Conservation (phyloP, 78 protist genomes). For the Monosiga brevicollis region DNA sequence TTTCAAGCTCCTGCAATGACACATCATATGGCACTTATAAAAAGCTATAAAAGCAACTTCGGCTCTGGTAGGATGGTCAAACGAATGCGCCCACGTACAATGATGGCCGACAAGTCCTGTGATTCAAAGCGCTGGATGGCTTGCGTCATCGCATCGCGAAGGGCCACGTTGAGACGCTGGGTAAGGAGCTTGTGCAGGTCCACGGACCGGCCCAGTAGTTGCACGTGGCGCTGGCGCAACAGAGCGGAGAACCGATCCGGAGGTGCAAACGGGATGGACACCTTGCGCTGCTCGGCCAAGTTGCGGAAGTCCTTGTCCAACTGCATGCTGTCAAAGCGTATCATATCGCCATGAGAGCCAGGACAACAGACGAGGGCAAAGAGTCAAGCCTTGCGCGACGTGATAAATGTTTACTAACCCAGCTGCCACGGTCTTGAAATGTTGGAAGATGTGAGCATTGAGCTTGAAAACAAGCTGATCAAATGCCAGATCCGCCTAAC, state of each 20-base stretch:
- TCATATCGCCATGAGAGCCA: background rate
- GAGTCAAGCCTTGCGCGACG: background rate
- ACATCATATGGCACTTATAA: too few species aligned
- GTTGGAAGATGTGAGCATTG: slow-evolving; percentile 42
- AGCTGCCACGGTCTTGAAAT: slow-evolving; percentile 56
- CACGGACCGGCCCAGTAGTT: slow-evolving; percentile 63
- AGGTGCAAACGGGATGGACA: too few species aligned
- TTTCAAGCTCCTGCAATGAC: slow-evolving; percentile 53
- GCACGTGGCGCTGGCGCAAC: slow-evolving; percentile 53
- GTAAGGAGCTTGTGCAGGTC: slow-evolving; percentile 47
- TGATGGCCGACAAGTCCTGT: slow-evolving; percentile 28
- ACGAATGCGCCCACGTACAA: slow-evolving; percentile 4
- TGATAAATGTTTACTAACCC: background rate
- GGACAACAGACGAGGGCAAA: background rate
- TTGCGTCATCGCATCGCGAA: slow-evolving; percentile 44
- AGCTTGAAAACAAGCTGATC: slow-evolving; percentile 76
- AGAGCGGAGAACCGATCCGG: too few species aligned
- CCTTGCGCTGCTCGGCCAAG: too few species aligned
- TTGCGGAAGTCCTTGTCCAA: too few species aligned
- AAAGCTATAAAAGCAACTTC: too few species aligned
- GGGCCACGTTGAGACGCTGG: slow-evolving; percentile 51
- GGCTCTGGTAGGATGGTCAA: too few species aligned
- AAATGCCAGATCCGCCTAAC: slow-evolving; percentile 63
- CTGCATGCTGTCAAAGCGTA: too few species aligned
- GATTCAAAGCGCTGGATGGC: slow-evolving; percentile 69